Conservation (phyloP, 306 rosid species). For the Vigna mungo region DNA sequence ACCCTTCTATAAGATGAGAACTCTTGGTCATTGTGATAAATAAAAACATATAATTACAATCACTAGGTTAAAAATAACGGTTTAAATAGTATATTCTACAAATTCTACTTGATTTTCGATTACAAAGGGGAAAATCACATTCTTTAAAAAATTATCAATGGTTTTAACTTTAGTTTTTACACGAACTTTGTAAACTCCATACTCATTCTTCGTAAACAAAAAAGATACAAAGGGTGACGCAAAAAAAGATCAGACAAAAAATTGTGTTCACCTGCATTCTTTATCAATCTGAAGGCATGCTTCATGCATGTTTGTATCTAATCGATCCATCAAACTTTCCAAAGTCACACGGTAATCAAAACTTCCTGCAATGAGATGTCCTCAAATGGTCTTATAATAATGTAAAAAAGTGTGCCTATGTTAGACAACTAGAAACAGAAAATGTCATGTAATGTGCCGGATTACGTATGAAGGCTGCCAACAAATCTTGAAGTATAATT, state of each 20-base stretch:
- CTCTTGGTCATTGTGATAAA: too few species aligned
- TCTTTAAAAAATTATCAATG: conserved; percentile 1
- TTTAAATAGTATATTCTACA: too few species aligned
- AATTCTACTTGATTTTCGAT: too few species aligned
- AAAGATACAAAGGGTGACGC: conserved; percentile 2
- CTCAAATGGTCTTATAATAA: conserved; percentile 22
- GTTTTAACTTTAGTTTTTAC: not conserved
- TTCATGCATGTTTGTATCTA: conserved; percentile 71
- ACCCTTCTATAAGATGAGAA: too few species aligned
- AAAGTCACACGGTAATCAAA: conserved; percentile 60
- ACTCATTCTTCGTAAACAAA: not conserved
- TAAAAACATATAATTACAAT: too few species aligned
- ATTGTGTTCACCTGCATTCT: conserved; percentile 65
- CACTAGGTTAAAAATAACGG: too few species aligned
- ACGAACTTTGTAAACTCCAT: not conserved
- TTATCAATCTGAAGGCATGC: conserved; percentile 77
- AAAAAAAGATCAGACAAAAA: not conserved
- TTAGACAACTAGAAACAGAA: not conserved
- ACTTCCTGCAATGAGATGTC: conserved; percentile 51
- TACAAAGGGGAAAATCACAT: not conserved
- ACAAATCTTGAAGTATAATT: conserved; percentile 13
- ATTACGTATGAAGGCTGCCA: not conserved
- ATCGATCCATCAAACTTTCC: conserved; percentile 78
- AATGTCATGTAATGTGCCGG: conserved; percentile 2
- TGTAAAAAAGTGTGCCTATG: conserved; percentile 4